Base-by-base conservation (phyloP, 805 yeast species). In the Monosporozyma solicola region DNA sequence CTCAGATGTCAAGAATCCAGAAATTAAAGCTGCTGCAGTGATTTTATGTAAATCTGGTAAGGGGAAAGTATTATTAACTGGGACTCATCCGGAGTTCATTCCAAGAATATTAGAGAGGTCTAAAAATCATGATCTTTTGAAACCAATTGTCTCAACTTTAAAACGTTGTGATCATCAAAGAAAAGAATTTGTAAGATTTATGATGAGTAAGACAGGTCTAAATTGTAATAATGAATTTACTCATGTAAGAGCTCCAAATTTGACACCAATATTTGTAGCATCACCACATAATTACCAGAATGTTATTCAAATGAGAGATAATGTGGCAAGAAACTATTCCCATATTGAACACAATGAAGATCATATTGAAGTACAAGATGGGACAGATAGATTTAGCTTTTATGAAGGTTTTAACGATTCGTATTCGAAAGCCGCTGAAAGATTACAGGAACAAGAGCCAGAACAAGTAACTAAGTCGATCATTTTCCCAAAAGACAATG, bases 11-110 rank as follows among this genome's bases (percentile, higher is more conserved):
- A 64, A 66, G 2, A 73, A 67, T 33, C 64, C 64, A 46, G 56
- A 53, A 2, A 49, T 31, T 6, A 53, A 55, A 1, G 63, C 71
- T 3, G 96, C 96, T 0, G 96, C 97, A 0, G 86, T 80, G 0
- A 79, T 94, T 3, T 69, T 77, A 54, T 80, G 88, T 59, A 72
- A 73, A 9, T 79, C 81, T 2, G 97, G 70, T 10, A 72, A 77
- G 41, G 99, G 99, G 3, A 72, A 71, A 39, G 96, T 84, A 0
- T 68, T 94, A 9, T 74, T 94, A 11, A 75, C 85, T 13, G 98
- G 98, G 0, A 79, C 88, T 0, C 99, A 94, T 68, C 96, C 97
- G 0, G 99, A 94, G 68, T 90, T 83, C 63, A 74, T 81, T 2
- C 84, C 89, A 15, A 71, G 77, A 15, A 60, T 83, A 57, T 69